Evolutionary conservation across 768 basidiomycete species (phyloP), one percentile per base, ranked within the genome.

Genomic region (Boletus pseudopeckii): DNA sequence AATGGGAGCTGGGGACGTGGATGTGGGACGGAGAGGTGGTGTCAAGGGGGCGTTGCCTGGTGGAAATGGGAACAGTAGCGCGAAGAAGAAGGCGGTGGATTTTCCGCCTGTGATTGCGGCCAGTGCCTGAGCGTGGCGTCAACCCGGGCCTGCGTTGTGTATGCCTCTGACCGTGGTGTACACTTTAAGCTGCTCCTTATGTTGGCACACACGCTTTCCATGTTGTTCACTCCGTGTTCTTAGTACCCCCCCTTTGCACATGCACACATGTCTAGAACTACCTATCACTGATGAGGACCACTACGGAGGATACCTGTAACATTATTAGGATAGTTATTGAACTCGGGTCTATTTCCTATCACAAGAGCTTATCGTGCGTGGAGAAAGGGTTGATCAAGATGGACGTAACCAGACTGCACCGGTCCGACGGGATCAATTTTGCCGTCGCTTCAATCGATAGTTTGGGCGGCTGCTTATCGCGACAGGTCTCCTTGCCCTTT

Each of bases 21-120:
- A 56, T 14, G 54, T 40, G 41, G 38, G 38, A 9, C 56, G 54
- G 41, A 52, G 50, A 11, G 56, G 54, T 28, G 56, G 54, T 28
- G 18, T 18, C 53, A 60, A 57, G 49, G 50, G 53, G 24, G 14
- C 38, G 45, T 50, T 53, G 47, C 24, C 42, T 42, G 63, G 45
- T 50, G 53, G 53, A 42, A 57, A 26, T 32, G 64, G 57, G 8
- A 57, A 39, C 24, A 44, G 1, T 38, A 50, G 57, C 15, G 45
- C 52, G 20, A 63, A 66, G 61, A 66, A 64, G 62, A 70, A 66
- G 50, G 53, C 52, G 22, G 57, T 62, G 38, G 69, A 68, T 30
- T 52, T 74, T 1, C 71, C 71, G 20, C 71, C 70, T 47, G 70
- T 74, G 38, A 71, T 72, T 26, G 62, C 67, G 33, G 71, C 71